Evolutionary conservation across 1,139 yeast genomes (phyloP).

Genomic region (Taphrina sp.): DNA sequence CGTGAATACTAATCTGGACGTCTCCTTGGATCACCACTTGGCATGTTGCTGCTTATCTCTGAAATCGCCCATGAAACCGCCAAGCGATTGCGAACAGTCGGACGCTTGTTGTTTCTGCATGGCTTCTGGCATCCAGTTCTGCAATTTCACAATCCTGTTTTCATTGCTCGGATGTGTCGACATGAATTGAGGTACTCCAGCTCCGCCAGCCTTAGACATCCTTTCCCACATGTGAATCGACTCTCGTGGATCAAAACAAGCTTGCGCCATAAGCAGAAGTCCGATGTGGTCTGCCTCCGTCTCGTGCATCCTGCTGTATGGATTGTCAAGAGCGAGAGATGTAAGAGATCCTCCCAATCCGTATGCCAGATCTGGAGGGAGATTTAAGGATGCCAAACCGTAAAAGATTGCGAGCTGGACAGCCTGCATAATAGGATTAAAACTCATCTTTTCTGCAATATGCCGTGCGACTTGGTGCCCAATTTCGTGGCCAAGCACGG

Average conservation of each 20-base stretch:
- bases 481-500: slow-evolving; percentile 87
- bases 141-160: slow-evolving; percentile 66
- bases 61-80: slow-evolving; percentile 13
- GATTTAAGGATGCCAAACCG: slow-evolving; percentile 56
- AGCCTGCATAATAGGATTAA: slow-evolving; percentile 30
- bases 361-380: slow-evolving; percentile 37
- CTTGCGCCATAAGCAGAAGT: slow-evolving; percentile 81
- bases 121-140: slow-evolving; percentile 64
- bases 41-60: slow-evolving; percentile 20
- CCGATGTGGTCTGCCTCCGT: slow-evolving; percentile 96
- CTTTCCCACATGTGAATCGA: slow-evolving; percentile 79
- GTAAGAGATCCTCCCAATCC: slow-evolving; percentile 49
- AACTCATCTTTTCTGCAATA: slow-evolving; percentile 66
- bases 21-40: slow-evolving; percentile 3
- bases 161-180: slow-evolving; percentile 89
- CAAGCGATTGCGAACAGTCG: slow-evolving; percentile 9
- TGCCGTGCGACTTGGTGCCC: slow-evolving; percentile 90
- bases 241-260: slow-evolving; percentile 75
- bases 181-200: slow-evolving; percentile 51
- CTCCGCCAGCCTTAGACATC: slow-evolving; percentile 59
- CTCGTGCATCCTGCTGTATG: slow-evolving; percentile 90
- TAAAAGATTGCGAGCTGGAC: slow-evolving; percentile 22
- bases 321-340: slow-evolving; percentile 64
- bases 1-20: too few relatives aligned
- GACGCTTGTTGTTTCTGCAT: slow-evolving; percentile 6